phyloP scores from a whole-genome alignment of 2,329 filamentous ascomycete genomes.

The Ascochyta koolunga region DNA sequence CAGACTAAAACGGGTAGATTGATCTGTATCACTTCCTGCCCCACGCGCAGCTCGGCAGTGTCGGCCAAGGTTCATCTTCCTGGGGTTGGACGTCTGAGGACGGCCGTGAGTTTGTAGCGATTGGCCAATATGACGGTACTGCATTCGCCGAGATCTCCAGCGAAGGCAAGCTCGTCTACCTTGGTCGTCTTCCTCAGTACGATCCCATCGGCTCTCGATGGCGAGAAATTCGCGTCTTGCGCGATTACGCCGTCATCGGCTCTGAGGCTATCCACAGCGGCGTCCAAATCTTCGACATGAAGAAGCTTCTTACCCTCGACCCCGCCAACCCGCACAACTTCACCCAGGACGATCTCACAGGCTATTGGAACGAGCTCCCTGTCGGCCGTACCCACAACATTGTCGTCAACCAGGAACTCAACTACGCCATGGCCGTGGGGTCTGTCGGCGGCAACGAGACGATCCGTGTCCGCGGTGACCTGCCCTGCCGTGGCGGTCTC shows the following conservation, averaged over 20 bases:
- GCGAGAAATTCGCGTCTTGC: conserved; percentile 56
- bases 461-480: conserved; percentile 30
- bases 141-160: conserved; percentile 48
- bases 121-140: conserved; percentile 53
- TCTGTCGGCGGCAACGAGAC: conserved; percentile 34
- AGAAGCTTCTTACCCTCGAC: conserved; percentile 46
- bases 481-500: conserved; percentile 57
- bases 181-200: conserved; percentile 58
- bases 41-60: conserved; percentile 58
- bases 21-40: conserved; percentile 62
- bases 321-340: conserved; percentile 33
- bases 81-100: conserved; percentile 60
- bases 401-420: conserved; percentile 38
- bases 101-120: conserved; percentile 60
- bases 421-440: conserved; percentile 39
- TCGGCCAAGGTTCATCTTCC: conserved; percentile 49
- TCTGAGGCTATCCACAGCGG: conserved; percentile 52
- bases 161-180: conserved; percentile 57
- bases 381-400: conserved; percentile 44
- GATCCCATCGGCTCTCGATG: conserved; percentile 52
- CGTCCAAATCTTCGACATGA: conserved; percentile 67
- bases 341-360: conserved; percentile 33
- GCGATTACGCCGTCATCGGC: conserved; percentile 48
- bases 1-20: conserved; percentile 37
- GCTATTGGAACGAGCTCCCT: conserved; percentile 33